These are phyloP conservation scores for Magnaporthiopsis rhizophila DNA, from an alignment of 2,329 filamentous ascomycete species.

Conservation along the genomic window DNA sequence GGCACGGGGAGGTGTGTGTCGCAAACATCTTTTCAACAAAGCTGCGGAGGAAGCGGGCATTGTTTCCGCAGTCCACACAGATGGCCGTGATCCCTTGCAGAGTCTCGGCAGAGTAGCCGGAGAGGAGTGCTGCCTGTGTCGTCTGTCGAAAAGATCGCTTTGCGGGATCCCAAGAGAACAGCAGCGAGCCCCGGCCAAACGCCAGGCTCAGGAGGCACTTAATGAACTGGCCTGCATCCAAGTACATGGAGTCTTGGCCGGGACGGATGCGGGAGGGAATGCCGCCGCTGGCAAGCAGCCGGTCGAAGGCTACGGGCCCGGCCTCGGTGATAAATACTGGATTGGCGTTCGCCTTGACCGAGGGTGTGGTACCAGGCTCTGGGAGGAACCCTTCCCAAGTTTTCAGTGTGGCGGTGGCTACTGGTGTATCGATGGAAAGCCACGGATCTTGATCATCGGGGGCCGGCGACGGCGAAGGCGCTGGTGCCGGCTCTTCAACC, in stretches of 20 bases:
- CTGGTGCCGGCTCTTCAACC: no score
- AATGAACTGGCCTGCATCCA: conserved; percentile 43
- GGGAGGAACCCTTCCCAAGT: conserved; percentile 63
- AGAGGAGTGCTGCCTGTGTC: conserved; percentile 39
- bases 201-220: conserved; percentile 56
- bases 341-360: conserved; percentile 15
- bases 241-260: conserved; percentile 26
- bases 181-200: conserved; percentile 62
- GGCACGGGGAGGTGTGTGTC: conserved; percentile 34
- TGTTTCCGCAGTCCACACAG: conserved; percentile 40
- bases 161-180: conserved; percentile 55
- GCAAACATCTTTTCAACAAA: conserved; percentile 41
- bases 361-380: conserved; percentile 25
- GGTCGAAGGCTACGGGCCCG: conserved; percentile 58
- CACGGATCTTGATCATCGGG: conserved; percentile 34
- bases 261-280: conserved; percentile 33
- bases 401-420: conserved; percentile 31
- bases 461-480: no score
- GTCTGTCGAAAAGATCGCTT: conserved; percentile 43
- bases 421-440: conserved; percentile 31
- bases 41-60: conserved; percentile 34
- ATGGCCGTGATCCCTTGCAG: conserved; percentile 37
- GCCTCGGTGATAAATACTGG: conserved; percentile 60
- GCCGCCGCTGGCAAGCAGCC: conserved; percentile 37
- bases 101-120: conserved; percentile 46